These are phyloP conservation scores for Rhododendron williamsianum DNA, from an alignment of 148 eudicot species.

Conservation along the genomic window DNA sequence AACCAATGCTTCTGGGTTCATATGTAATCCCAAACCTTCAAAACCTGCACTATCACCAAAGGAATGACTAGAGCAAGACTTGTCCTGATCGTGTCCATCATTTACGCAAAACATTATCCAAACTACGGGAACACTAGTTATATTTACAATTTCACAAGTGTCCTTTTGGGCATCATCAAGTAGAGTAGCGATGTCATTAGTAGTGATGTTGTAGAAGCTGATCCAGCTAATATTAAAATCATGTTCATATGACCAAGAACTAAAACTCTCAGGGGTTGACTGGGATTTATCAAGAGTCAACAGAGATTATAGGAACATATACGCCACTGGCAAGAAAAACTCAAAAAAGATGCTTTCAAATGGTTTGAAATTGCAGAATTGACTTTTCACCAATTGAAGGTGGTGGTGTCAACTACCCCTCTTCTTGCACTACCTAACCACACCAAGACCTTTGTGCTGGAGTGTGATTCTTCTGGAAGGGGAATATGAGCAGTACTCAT, in stretches of 20 bases:
- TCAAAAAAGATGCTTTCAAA: background rate
- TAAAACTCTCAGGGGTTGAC: background rate
- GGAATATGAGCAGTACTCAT: background rate
- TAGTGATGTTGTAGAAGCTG: background rate
- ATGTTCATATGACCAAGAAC: no score
- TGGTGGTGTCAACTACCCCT: background rate
- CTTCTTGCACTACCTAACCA: background rate
- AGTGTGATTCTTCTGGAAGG: slow-evolving; percentile 1
- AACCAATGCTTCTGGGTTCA: background rate
- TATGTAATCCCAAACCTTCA: background rate
- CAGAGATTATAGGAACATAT: background rate
- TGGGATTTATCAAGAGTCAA: background rate
- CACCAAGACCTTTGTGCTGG: background rate
- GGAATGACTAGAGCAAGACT: background rate
- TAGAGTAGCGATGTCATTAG: background rate
- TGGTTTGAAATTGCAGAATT: background rate
- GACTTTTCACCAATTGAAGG: background rate
- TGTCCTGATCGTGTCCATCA: background rate
- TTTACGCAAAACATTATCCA: background rate
- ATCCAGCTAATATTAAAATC: background rate
- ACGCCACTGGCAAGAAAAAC: background rate
- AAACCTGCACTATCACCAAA: background rate
- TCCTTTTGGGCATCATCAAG: background rate
- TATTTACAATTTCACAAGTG: background rate
- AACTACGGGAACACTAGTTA: background rate